Percentiles rank a stretch among this genome's conserved stretches.
phyloP scores from a whole-genome alignment of 345 rosid genomes.

The Crucihimalaya himalaica region DNA sequence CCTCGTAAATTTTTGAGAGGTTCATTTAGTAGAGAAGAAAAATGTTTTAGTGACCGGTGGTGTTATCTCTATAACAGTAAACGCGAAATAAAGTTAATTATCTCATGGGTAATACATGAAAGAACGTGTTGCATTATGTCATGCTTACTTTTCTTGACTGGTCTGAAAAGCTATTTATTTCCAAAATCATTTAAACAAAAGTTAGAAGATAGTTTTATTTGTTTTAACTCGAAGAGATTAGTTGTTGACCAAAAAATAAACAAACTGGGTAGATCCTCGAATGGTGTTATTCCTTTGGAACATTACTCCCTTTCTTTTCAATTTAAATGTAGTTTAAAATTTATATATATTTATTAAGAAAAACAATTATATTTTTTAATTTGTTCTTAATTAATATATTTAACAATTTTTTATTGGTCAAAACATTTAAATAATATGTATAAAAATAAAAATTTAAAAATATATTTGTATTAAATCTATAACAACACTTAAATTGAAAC shows the following conservation, averaged over 20 bases:
- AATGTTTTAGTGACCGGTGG: constrained; percentile 18
- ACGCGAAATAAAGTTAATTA: constrained; percentile 27
- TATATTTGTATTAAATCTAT: too few species aligned
- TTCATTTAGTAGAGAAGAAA: neutral
- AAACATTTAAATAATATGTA: too few species aligned
- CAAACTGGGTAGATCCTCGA: neutral
- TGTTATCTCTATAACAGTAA: constrained; percentile 31
- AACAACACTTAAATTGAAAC: too few species aligned
- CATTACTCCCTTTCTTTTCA: too few species aligned
- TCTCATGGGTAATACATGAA: constrained; percentile 34
- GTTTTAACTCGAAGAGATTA: constrained; percentile 6
- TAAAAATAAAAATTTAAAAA: too few species aligned
- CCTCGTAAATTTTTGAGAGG: neutral
- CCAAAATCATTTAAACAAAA: neutral
- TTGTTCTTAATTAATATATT: too few species aligned
- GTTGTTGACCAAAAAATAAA: constrained; percentile 22
- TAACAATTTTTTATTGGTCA: too few species aligned
- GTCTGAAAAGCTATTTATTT: constrained; percentile 10
- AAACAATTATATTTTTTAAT: too few species aligned
- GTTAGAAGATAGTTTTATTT: neutral
- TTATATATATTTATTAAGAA: too few species aligned
- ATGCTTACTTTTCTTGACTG: constrained; percentile 29
- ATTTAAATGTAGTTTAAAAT: too few species aligned
- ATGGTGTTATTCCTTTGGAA: neutral
- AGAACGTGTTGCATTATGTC: constrained; percentile 32